Base-by-base conservation (phyloP, 129 eudicot genomes). In the Ambrosia artemisiifolia region DNA sequence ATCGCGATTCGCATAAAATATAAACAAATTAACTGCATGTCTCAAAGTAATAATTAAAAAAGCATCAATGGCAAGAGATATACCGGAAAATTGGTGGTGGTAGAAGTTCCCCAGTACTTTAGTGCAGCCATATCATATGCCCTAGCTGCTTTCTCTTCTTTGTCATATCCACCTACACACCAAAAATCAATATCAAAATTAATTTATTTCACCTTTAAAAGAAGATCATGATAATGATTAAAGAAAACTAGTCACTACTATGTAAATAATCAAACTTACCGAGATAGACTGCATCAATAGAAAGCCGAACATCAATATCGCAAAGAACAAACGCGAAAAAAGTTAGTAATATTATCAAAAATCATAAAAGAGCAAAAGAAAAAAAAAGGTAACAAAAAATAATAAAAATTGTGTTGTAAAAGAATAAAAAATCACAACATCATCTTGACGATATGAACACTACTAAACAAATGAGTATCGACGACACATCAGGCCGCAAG, bases 121-220 rank as follows among this genome's bases (percentile, higher is more conserved):
- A 95, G 75, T 49, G 99, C 99, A 63, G 97, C 97, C 76, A 90
- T 82, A 80, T 95, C 99, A 81, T 95, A 95, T 60, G 99, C 95
- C 86, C 97, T 86, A 69, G 99, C 99, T 67, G 99, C 99, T 60
- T 95, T 95, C 73, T 95, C 99, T 85, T 95, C 99, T 79, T 95
- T 95, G 79, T 95, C 99, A 85, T 95, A 95, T 57, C 99, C 99
- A 66, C 99, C 99, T 94, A 79, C 5, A 50, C 68, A 76, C 67
- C 60, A 48, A 7, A 71, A 42, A 67, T 14, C 11, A 20, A 24
- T 10, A 3, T 34, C n/a, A 51, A 34, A 1, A 11, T 35, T n/a
- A 4, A 44, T 17, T 5, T 13, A 7, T 2, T 3, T 65, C 17
- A 28, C 14, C 11, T n/a, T 48, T 40, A 11, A 32, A 35, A 16